Percentiles rank a stretch among this genome's conserved stretches.
These are phyloP conservation scores for Silene noctiflora DNA, from an alignment of 179 eudicot species.

Conservation along the genomic window DNA sequence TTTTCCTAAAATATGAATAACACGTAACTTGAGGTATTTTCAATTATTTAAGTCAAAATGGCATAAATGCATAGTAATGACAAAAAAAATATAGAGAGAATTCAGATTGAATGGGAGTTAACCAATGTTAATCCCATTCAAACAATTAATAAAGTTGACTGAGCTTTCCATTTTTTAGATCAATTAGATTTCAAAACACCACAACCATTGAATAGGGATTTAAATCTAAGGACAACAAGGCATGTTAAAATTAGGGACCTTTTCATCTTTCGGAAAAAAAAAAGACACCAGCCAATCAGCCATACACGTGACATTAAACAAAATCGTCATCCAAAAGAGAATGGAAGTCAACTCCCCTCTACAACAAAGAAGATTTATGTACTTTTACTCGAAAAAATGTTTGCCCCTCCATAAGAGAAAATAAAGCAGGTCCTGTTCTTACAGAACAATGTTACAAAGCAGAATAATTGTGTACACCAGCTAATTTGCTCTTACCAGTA, in stretches of 20 bases:
- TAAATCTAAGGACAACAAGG: neutral
- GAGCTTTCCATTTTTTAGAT: neutral
- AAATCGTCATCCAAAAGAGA: neutral
- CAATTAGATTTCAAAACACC: too few relatives aligned
- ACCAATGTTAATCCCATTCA: neutral
- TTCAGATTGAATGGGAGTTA: neutral
- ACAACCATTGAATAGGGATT: too few relatives aligned
- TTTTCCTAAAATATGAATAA: conserved; percentile 50
- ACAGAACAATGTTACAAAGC: neutral
- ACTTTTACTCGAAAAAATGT: neutral
- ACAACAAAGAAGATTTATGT: neutral
- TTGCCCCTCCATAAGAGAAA: neutral
- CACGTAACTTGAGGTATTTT: neutral
- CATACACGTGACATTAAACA: neutral
- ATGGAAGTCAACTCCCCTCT: neutral
- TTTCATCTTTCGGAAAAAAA: neutral
- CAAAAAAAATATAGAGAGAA: neutral
- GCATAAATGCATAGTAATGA: neutral
- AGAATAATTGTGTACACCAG: neutral
- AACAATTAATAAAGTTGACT: neutral
- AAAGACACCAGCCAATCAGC: neutral
- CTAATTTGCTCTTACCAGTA: conserved; percentile 51
- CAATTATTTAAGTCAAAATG: neutral
- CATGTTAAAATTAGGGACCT: neutral
- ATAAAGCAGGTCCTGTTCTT: neutral